phyloP scores from a whole-genome alignment of 2,329 filamentous ascomycete species.

The Aspergillus fischeri region DNA sequence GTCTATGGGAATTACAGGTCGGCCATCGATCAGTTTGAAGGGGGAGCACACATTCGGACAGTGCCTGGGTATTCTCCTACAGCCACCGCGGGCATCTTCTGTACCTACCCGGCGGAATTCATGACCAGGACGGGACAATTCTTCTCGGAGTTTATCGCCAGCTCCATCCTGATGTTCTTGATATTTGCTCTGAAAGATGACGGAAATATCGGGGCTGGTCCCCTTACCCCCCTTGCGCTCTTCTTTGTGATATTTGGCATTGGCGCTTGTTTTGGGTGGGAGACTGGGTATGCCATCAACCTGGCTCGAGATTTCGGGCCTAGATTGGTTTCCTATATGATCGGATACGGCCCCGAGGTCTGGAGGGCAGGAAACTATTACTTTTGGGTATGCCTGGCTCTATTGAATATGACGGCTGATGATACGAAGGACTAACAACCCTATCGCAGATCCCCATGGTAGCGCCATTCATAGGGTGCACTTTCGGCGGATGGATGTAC shows the following conservation, averaged over 20 bases:
- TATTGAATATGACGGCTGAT: not conserved
- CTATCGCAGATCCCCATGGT: conserved; percentile 63
- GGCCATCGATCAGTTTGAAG: conserved; percentile 63
- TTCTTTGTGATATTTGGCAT: conserved; percentile 73
- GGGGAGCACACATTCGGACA: conserved; percentile 54
- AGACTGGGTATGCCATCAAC: conserved; percentile 74
- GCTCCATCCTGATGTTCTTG: conserved; percentile 64
- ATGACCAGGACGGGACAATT: conserved; percentile 64
- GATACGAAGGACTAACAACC: not conserved
- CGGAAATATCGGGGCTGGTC: conserved; percentile 50
- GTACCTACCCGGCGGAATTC: conserved; percentile 62
- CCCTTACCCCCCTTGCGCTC: conserved; percentile 56
- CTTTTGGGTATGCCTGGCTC: conserved; percentile 56
- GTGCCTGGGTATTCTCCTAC: conserved; percentile 54
- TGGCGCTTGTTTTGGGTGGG: conserved; percentile 69
- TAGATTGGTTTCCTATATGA: conserved; percentile 60
- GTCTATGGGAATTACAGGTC: conserved; percentile 62
- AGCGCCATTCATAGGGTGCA: conserved; percentile 61
- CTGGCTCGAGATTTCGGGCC: conserved; percentile 69
- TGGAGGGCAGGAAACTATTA: conserved; percentile 67
- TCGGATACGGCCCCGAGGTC: conserved; percentile 65
- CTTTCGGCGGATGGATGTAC: conserved; percentile 63
- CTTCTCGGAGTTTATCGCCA: conserved; percentile 68
- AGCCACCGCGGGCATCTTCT: conserved; percentile 67
- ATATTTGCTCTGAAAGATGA: conserved; percentile 63